Base-by-base conservation (phyloP, 2,329 filamentous ascomycete genomes). In the Pseudogymnoascus sp. region DNA sequence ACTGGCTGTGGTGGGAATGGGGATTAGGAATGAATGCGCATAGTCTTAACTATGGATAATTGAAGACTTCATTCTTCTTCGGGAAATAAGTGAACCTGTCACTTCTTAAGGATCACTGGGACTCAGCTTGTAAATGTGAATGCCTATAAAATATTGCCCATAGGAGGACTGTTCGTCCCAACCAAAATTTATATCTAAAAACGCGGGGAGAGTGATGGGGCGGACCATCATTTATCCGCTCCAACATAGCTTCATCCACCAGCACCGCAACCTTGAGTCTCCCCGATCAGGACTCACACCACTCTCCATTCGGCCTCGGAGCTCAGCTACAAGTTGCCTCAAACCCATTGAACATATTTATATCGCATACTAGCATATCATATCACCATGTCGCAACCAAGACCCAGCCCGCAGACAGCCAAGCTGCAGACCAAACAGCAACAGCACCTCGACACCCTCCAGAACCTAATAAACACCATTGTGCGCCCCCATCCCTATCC, bases 401-500 rank as follows among this genome's bases (percentile, higher is more conserved):
- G 26, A 53, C 26, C 26, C n/a, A 5, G 8, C 5, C 2, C 26
- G 46, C 46, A 53, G 14, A 8, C 46, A 11, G 10, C n/a, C n/a
- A 53, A 53, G n/a, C 7, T 11, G 26, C 46, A 53, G n/a, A 19
- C 46, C n/a, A 53, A 53, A 53, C 46, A 53, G 46, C 46, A 72
- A 64, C 64, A 67, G 46, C 71, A 70, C 62, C 66, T 74, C 59
- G 72, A 72, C 65, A 66, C 77, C 63, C 75, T 86, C n/a, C 78
- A 84, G 69, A 74, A 75, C 61, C 79, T 82, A 68, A 75, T 85
- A 67, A 82, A 83, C 67, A 81, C 82, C 65, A 79, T 82, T 67
- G 84, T 85, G 72, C 46, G 6, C 31, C 14, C 12, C 35, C 37
- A 60, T 59, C 16, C 24, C 31, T 35, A 14, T n/a, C 22, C 46